Conservation (phyloP, 2,329 filamentous ascomycete genomes). For the Colletotrichum higginsianum region DNA sequence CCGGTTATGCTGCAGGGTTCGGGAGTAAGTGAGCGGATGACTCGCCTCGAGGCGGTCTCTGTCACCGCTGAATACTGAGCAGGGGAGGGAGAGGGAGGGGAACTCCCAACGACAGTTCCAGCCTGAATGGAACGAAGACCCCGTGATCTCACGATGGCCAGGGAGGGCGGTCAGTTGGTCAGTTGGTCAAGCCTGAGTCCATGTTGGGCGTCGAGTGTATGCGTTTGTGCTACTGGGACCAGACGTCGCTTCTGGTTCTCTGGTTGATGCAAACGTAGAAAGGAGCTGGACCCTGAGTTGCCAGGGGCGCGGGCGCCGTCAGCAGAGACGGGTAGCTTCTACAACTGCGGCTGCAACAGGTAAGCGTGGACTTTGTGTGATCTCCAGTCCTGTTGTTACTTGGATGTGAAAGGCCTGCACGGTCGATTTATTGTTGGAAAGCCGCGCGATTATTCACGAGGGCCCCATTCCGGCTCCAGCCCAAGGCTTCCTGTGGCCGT, state of each 20-base stretch:
- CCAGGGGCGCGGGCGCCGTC: neutral
- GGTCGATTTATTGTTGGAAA: constrained; percentile 8
- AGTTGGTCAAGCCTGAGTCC: neutral
- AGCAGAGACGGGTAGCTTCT: neutral
- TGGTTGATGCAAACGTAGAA: constrained; percentile 26
- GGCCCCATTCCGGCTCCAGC: constrained; percentile 1
- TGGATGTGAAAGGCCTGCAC: neutral
- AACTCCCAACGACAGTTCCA: constrained; percentile 15
- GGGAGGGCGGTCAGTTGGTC: constrained; percentile 11
- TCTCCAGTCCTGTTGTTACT: neutral
- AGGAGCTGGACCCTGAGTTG: constrained; percentile 34
- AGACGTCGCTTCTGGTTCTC: constrained; percentile 11
- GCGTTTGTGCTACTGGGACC: neutral
- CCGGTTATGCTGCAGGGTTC: constrained; percentile 20
- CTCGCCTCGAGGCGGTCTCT: constrained; percentile 11
- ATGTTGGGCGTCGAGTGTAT: neutral
- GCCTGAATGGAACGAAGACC: constrained; percentile 4
- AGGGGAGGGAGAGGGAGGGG: constrained; percentile 13
- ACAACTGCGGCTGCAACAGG: constrained; percentile 11
- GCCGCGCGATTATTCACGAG: constrained; percentile 22
- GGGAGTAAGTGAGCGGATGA: neutral
- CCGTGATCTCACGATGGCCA: constrained; percentile 29
- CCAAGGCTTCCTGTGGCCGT: constrained; percentile 1
- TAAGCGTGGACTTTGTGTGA: constrained; percentile 21
- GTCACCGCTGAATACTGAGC: constrained; percentile 22